Evolutionary conservation across 257 asterid species (phyloP).

Genomic region (Craterostigma plantagineum): DNA sequence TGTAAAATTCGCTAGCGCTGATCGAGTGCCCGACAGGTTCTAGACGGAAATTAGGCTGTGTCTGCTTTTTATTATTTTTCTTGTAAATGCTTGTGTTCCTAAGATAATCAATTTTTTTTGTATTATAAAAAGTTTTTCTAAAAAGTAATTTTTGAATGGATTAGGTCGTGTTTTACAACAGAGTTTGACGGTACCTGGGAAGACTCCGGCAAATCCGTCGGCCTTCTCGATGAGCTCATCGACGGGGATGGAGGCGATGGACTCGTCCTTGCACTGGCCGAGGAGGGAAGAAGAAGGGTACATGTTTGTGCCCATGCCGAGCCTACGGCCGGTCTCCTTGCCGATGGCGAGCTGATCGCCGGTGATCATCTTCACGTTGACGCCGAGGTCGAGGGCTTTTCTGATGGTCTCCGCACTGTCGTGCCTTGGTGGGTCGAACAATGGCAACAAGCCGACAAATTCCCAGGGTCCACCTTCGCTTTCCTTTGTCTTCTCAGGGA

Average conservation of each 20-base stretch:
- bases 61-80: too few relatives aligned
- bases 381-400: conserved; percentile 82
- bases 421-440: conserved; percentile 91
- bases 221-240: conserved; percentile 89
- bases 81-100: too few relatives aligned
- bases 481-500: conserved; percentile 52
- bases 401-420: conserved; percentile 82
- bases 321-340: conserved; percentile 79
- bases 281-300: conserved; percentile 84
- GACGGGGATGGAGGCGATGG: conserved; percentile 54
- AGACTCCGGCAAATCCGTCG: conserved; percentile 93
- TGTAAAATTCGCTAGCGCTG: too few relatives aligned
- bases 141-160: too few relatives aligned
- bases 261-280: conserved; percentile 55
- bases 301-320: conserved; percentile 95
- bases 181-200: conserved; percentile 36
- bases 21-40: too few relatives aligned
- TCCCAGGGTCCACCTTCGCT: conserved; percentile 64
- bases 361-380: conserved; percentile 83
- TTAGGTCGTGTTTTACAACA: too few relatives aligned
- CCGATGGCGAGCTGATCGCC: conserved; percentile 92
- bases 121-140: too few relatives aligned
- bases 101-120: too few relatives aligned
- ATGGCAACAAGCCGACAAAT: conserved; percentile 65
- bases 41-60: too few relatives aligned